Evolutionary conservation across 495 filamentous ascomycete genomes (phyloP).

Genomic region (Annulohypoxylon maeteangense): DNA sequence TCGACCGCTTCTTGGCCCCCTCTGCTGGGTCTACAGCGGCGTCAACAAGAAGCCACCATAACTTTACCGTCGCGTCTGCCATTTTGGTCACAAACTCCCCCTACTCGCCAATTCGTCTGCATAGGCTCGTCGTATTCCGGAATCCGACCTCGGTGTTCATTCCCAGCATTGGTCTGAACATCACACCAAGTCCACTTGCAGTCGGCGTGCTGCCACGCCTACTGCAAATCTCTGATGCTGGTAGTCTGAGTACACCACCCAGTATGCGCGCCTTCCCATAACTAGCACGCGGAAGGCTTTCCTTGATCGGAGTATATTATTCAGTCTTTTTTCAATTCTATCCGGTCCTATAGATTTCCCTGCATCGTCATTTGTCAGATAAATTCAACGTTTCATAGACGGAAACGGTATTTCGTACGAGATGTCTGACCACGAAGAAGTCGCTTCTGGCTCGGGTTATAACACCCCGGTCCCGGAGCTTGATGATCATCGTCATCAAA

Average conservation of each 20-base stretch:
- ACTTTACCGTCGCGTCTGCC: constrained; percentile 61
- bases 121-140: neutral
- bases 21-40: constrained; percentile 91
- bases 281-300: constrained; percentile 47
- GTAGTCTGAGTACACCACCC: constrained; percentile 46
- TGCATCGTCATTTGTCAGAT: neutral
- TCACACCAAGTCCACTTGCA: constrained; percentile 29
- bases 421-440: constrained; percentile 70
- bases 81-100: constrained; percentile 46
- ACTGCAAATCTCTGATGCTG: constrained; percentile 46
- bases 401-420: constrained; percentile 27
- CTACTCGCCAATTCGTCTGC: constrained; percentile 4
- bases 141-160: neutral
- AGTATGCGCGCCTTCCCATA: constrained; percentile 49
- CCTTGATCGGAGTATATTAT: constrained; percentile 14
- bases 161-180: constrained; percentile 19
- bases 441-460: constrained; percentile 59
- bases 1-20: constrained; percentile 93
- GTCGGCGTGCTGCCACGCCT: constrained; percentile 52
- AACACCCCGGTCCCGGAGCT: constrained; percentile 88
- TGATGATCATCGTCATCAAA: constrained; percentile 90
- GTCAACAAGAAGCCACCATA: constrained; percentile 98
- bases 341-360: constrained; percentile 18
- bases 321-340: neutral
- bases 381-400: constrained; percentile 21